Evolutionary conservation across 2,329 filamentous ascomycete species (phyloP).

Genomic region (Cladophialophora immunda): DNA sequence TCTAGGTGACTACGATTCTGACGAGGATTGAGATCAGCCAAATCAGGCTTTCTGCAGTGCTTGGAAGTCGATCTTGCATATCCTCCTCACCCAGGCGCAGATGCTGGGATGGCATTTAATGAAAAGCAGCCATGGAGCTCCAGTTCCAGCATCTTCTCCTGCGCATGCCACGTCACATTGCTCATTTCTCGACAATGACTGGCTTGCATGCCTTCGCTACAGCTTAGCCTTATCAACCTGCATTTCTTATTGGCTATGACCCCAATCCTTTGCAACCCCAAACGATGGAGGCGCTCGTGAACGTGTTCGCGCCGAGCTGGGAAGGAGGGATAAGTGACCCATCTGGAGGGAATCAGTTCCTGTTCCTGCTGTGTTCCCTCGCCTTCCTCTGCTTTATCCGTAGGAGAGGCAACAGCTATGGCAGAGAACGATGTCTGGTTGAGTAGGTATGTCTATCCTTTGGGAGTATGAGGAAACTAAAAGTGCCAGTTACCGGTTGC

Average conservation of each 20-base stretch:
- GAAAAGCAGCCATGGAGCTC: not conserved
- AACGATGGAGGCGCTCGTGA: not conserved
- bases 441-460: conserved; percentile 6
- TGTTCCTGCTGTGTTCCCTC: not conserved
- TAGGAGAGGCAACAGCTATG: not conserved
- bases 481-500: conserved; percentile 17
- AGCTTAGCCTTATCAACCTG: not conserved
- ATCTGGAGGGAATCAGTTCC: not conserved
- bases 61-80: not conserved
- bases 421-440: conserved; percentile 22
- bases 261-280: not conserved
- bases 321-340: not conserved
- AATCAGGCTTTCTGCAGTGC: not conserved
- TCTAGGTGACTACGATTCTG: conserved; percentile 40
- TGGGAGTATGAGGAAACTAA: not conserved
- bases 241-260: conserved; percentile 3
- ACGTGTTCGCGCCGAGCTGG: not conserved
- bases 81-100: not conserved
- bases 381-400: not conserved
- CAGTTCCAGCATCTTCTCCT: not conserved
- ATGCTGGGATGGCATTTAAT: not conserved
- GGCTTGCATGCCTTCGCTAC: not conserved
- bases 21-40: conserved; percentile 32
- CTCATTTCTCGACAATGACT: not conserved
- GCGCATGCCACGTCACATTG: conserved; percentile 20